Evolutionary conservation across 1,139 yeast genomes (phyloP), one percentile per base, ranked within the genome.

Genomic region (Pichia kudriavzevii): DNA sequence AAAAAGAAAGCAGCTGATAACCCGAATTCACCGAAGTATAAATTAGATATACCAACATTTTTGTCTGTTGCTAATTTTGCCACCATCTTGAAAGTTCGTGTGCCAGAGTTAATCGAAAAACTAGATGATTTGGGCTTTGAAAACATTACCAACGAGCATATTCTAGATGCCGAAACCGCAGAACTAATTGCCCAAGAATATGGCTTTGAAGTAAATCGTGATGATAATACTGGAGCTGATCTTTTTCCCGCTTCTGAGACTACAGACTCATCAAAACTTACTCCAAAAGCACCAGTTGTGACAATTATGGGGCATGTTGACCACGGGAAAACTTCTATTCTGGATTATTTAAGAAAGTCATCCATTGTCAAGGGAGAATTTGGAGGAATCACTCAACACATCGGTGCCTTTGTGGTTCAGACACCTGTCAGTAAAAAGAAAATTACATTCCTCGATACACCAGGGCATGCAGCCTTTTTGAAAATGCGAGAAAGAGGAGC

Each of bases 231-330:
- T 8, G 78, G 75, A 4, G 67, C 70, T n/a, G 91, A 81, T 49
- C 55, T 81, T 30, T 78, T 74, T 47, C 74, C 78, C 33, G 62
- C 63, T 1, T 66, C 75, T 1, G 54, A 56, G 5, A 32, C 47
- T 1, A 52, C 59, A 4, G 53, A 53, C 32, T 53, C 58, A 2
- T 43, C 40, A 7, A 43, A 46, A 22, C 57, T 81, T 43, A 75
- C 75, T 35, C 67, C 77, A 12, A 66, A 98, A 46, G 87, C 98
- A 0, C 98, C 99, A 0, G 81, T 91, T 18, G 96, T 91, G 2
- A 88, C 98, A 0, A 84, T 91, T 35, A 91, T 91, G 97, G 99
- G 99, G 5, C 99, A 91, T 59, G 98, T 91, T 27, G 99, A 91
- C 58, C 99, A 91, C 55, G 99, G 99, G 1, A 91, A 91, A 55